These are phyloP conservation scores for Collybiopsis luxurians DNA, from an alignment of 768 basidiomycete genomes.

Conservation along the genomic window DNA sequence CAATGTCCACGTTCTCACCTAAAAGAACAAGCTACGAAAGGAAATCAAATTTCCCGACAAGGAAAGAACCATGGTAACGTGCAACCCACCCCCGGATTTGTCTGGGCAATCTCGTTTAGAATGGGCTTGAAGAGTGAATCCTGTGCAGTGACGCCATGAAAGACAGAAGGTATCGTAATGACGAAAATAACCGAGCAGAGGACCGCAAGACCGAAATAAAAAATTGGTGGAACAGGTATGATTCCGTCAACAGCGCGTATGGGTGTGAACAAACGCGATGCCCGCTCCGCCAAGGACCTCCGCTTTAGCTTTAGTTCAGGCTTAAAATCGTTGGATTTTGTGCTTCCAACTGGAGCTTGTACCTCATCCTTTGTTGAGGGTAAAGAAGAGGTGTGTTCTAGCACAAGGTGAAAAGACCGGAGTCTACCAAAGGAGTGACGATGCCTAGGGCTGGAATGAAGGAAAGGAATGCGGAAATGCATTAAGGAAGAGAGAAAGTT, in stretches of 20 bases:
- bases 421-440: slow-evolving; percentile 36
- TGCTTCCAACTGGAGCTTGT: slow-evolving; percentile 1
- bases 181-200: slow-evolving; percentile 49
- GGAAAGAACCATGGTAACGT: not conserved
- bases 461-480: slow-evolving; percentile 23
- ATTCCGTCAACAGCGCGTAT: slow-evolving; percentile 1
- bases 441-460: slow-evolving; percentile 26
- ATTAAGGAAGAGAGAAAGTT: slow-evolving; percentile 9
- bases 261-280: not conserved
- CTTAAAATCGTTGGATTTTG: not conserved
- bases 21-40: slow-evolving; percentile 46
- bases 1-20: slow-evolving; percentile 57
- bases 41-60: slow-evolving; percentile 3
- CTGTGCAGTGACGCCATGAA: slow-evolving; percentile 42
- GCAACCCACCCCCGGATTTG: slow-evolving; percentile 41
- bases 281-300: not conserved
- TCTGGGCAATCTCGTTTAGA: slow-evolving; percentile 37
- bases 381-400: not conserved
- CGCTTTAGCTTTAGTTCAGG: not conserved
- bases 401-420: slow-evolving; percentile 39
- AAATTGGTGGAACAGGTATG: slow-evolving; percentile 8
- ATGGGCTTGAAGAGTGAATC: slow-evolving; percentile 36
- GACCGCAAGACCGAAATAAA: slow-evolving; percentile 32
- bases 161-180: slow-evolving; percentile 43
- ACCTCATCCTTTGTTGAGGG: not conserved